phyloP scores from a whole-genome alignment of 1,284 basidiomycete genomes.

The Thecaphora frezii region DNA sequence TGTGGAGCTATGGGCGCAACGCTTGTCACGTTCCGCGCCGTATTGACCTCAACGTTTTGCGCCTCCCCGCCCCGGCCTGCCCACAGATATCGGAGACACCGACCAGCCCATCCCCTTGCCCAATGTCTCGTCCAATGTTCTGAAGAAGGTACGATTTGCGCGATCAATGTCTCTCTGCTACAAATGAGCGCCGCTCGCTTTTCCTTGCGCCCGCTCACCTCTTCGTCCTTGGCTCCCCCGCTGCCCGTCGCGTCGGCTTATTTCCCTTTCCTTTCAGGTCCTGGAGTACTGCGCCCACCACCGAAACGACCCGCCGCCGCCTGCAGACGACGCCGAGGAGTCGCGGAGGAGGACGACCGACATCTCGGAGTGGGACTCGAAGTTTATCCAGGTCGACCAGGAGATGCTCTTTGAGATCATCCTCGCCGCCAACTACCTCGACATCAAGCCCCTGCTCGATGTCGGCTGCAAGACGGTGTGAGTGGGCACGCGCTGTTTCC shows the following conservation, averaged over 20 bases:
- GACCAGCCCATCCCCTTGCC: constrained; percentile 88
- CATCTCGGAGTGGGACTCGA: constrained; percentile 98
- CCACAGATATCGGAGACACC: constrained; percentile 51
- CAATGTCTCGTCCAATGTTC: constrained; percentile 91
- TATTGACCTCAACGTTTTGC: no score
- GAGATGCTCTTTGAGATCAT: constrained; percentile 99
- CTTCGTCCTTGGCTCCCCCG: no score
- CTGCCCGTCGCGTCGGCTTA: no score
- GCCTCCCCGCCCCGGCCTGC: neutral
- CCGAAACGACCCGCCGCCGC: constrained; percentile 90
- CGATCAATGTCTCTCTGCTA: no score
- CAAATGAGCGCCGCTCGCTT: no score
- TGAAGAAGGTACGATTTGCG: constrained; percentile 93
- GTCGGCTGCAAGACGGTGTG: constrained; percentile 97
- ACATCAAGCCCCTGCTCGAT: constrained; percentile 97
- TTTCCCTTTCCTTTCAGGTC: constrained; percentile 67
- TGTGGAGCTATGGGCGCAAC: no score
- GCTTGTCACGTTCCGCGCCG: no score
- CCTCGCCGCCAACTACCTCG: constrained; percentile 97
- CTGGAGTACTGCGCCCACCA: constrained; percentile 99
- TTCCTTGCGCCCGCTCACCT: neutral
- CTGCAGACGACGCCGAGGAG: constrained; percentile 74
- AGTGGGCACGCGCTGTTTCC: no score
- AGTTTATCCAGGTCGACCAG: constrained; percentile 90
- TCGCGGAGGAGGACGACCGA: constrained; percentile 96